Conservation (phyloP, 768 basidiomycete species). For the Leucocoprinus sp. region DNA sequence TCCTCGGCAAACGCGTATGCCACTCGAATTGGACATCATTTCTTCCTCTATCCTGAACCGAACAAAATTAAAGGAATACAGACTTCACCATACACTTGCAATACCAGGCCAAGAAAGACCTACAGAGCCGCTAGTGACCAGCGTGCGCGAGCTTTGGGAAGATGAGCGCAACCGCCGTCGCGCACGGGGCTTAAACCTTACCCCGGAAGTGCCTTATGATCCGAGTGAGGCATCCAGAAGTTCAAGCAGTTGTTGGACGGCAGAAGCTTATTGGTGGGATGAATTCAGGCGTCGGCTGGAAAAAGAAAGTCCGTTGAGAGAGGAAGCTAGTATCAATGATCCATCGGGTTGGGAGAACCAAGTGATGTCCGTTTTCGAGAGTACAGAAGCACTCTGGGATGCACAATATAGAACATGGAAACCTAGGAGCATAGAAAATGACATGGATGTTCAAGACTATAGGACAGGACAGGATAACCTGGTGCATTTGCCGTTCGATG, state of each 20-base stretch:
- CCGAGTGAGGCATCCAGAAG: slow-evolving; percentile 56
- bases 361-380: slow-evolving; percentile 87
- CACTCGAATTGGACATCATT: slow-evolving; percentile 77
- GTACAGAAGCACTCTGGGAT: slow-evolving; percentile 83
- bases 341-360: slow-evolving; percentile 51
- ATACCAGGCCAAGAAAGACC: slow-evolving; percentile 49
- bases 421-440: slow-evolving; percentile 23
- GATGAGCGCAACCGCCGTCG: slow-evolving; percentile 79
- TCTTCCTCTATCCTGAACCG: slow-evolving; percentile 85
- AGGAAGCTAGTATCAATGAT: slow-evolving; percentile 13
- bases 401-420: slow-evolving; percentile 49
- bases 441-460: not conserved
- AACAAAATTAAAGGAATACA: slow-evolving; percentile 50
- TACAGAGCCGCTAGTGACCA: slow-evolving; percentile 70
- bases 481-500: slow-evolving; percentile 24
- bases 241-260: slow-evolving; percentile 55
- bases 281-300: slow-evolving; percentile 58
- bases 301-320: slow-evolving; percentile 23
- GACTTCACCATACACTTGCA: slow-evolving; percentile 56
- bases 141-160: slow-evolving; percentile 93
- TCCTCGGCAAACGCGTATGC: slow-evolving; percentile 54
- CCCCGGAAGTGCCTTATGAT: slow-evolving; percentile 66
- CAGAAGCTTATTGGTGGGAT: slow-evolving; percentile 70
- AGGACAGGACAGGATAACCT: slow-evolving; percentile 24
- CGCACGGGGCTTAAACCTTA: slow-evolving; percentile 59